Evolutionary conservation across 2,329 filamentous ascomycete species (phyloP).

Genomic region (Monosporascus sp.): DNA sequence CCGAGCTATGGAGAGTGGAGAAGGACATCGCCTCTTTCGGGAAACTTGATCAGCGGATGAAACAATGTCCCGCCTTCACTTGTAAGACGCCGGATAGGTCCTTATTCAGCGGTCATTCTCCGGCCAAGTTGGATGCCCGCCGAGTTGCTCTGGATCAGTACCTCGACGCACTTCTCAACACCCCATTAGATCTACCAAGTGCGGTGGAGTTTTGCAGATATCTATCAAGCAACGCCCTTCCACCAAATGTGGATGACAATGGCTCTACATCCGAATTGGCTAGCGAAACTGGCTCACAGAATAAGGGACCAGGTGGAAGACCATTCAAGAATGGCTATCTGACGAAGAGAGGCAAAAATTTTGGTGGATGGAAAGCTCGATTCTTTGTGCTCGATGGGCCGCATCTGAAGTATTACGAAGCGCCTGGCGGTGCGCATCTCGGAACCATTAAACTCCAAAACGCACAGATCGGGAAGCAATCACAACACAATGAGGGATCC

Average conservation of each 20-base stretch:
- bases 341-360: conserved; percentile 96
- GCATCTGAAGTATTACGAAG: conserved; percentile 83
- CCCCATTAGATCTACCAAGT: conserved; percentile 69
- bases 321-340: conserved; percentile 82
- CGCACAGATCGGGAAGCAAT: conserved; percentile 92
- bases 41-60: conserved; percentile 77
- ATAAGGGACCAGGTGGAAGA: conserved; percentile 56
- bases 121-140: conserved; percentile 86
- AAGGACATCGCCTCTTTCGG: conserved; percentile 80
- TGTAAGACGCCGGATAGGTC: conserved; percentile 77
- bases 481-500: conserved; percentile 59
- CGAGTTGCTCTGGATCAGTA: conserved; percentile 77
- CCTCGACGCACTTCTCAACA: conserved; percentile 79
- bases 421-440: conserved; percentile 81
- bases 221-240: conserved; percentile 63
- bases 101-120: conserved; percentile 87
- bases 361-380: conserved; percentile 93
- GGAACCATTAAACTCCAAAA: conserved; percentile 89
- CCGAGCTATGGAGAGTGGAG: conserved; percentile 89
- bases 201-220: conserved; percentile 83
- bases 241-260: conserved; percentile 56
- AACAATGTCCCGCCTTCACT: conserved; percentile 65
- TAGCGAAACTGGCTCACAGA: conserved; percentile 32
- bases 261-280: conserved; percentile 31
- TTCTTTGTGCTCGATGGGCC: conserved; percentile 58